phyloP scores from a whole-genome alignment of 2,329 filamentous ascomycete species.

The Penicillium capsulatum region DNA sequence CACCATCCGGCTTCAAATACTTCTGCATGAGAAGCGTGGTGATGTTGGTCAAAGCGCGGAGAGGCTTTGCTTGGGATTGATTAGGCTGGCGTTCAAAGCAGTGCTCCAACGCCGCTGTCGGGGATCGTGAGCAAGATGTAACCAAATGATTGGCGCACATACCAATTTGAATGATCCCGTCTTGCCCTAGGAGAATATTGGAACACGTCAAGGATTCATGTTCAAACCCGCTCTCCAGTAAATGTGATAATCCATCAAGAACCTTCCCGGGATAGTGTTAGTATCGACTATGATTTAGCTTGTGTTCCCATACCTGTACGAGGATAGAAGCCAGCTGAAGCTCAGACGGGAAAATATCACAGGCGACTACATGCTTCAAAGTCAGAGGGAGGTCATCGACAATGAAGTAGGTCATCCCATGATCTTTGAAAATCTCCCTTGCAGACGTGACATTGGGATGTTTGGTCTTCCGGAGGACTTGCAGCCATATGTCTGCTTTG shows the following conservation, averaged over 20 bases:
- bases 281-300: constrained; percentile 6
- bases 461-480: constrained; percentile 7
- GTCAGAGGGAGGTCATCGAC: constrained; percentile 12
- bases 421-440: constrained; percentile 9
- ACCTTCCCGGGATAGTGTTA: constrained; percentile 18
- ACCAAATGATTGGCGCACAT: constrained; percentile 6
- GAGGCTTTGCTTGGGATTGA: constrained; percentile 13
- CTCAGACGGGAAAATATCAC: constrained; percentile 11
- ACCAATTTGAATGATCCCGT: constrained; percentile 25
- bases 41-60: constrained; percentile 24
- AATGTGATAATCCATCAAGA: constrained; percentile 19
- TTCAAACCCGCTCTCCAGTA: constrained; percentile 16
- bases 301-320: constrained; percentile 12
- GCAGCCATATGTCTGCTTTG: constrained; percentile 9
- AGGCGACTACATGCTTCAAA: constrained; percentile 11
- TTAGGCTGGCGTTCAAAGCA: constrained; percentile 5
- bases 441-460: constrained; percentile 10
- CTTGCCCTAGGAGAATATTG: constrained; percentile 24
- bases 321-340: constrained; percentile 12
- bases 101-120: constrained; percentile 7
- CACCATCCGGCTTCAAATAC: constrained; percentile 30
- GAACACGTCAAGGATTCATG: constrained; percentile 25
- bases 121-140: constrained; percentile 7
- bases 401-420: constrained; percentile 8
- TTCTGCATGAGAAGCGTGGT: constrained; percentile 31